Conservation (phyloP, 192 early-diverging fungal species). For the Jimgerdemannia flammicorona region DNA sequence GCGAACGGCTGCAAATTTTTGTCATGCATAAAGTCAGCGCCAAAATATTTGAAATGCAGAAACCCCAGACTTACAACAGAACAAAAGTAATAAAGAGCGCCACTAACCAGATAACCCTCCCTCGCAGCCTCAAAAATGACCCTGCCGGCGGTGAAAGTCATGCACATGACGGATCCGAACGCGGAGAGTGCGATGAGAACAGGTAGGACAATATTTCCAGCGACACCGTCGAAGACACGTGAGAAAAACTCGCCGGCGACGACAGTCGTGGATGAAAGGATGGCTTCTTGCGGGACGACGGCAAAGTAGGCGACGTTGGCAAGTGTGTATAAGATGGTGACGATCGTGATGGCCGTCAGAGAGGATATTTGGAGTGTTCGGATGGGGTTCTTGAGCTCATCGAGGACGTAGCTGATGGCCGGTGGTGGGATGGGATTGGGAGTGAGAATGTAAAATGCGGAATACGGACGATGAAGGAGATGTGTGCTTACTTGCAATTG, state of each 20-base stretch:
- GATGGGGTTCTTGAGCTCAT: conserved; percentile 55
- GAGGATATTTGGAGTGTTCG: conserved; percentile 58
- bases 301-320: conserved; percentile 63
- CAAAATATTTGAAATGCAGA: too few relatives aligned
- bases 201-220: conserved; percentile 49
- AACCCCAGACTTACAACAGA: background rate
- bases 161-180: conserved; percentile 45
- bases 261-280: conserved; percentile 41
- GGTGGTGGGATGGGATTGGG: conserved; percentile 1
- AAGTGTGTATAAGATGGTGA: conserved; percentile 53
- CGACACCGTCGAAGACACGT: conserved; percentile 46
- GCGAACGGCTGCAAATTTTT: conserved; percentile 27
- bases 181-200: conserved; percentile 49
- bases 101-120: conserved; percentile 36
- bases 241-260: conserved; percentile 56
- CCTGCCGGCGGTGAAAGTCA: conserved; percentile 48
- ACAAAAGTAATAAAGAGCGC: background rate
- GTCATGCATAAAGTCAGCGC: too few relatives aligned
- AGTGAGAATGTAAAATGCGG: background rate
- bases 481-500: background rate
- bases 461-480: background rate
- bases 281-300: conserved; percentile 54
- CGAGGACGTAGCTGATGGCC: conserved; percentile 53
- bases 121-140: conserved; percentile 48
- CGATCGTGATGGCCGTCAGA: conserved; percentile 41